Evolutionary conservation across 106 monocot genomes (phyloP).

Genomic region (Platanthera zijinensis): DNA sequence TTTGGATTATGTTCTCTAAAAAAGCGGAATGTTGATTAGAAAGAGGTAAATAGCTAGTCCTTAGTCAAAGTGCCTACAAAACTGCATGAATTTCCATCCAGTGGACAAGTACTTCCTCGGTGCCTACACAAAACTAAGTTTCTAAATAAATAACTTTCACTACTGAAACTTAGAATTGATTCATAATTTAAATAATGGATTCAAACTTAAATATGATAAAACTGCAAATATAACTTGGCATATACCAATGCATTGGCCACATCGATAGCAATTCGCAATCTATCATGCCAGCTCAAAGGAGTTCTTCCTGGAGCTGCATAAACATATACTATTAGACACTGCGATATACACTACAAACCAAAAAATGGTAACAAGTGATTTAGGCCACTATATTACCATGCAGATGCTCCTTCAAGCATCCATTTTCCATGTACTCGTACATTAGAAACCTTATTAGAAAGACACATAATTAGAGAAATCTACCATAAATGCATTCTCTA

Average conservation of each 20-base stretch:
- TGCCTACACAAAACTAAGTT: background rate
- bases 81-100: too few relatives aligned
- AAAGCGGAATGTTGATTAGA: background rate
- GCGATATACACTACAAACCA: background rate
- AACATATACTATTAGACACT: constrained; percentile 6
- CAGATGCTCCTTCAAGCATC: constrained; percentile 93
- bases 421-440: constrained; percentile 97
- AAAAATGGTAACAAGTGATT: background rate
- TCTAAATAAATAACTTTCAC: background rate
- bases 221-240: background rate
- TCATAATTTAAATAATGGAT: background rate
- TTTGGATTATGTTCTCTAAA: background rate
- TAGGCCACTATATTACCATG: constrained; percentile 41
- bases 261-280: constrained; percentile 79
- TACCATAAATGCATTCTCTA: background rate
- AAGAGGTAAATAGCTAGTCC: background rate
- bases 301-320: constrained; percentile 58
- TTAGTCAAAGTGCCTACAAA: too few relatives aligned
- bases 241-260: constrained; percentile 94
- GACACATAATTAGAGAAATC: background rate
- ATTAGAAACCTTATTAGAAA: constrained; percentile 58
- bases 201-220: background rate
- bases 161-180: background rate
- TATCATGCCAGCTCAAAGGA: constrained; percentile 55
- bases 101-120: background rate